phyloP scores from a whole-genome alignment of 176 grass and related monocot genomes.

The Eleusine indica region DNA sequence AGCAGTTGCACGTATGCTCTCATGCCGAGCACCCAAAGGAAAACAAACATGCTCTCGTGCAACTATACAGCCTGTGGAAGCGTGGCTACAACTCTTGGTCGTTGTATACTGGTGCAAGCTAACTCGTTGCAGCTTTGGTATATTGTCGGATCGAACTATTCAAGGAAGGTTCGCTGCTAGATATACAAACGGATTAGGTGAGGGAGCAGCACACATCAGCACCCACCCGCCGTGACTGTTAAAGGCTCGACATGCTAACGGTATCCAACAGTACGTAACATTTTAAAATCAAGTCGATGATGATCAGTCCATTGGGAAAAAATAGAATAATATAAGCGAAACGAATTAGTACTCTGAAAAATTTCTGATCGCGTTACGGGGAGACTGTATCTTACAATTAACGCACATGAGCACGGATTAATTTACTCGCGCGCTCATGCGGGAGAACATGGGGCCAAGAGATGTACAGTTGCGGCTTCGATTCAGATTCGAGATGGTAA shows the following conservation, averaged over 20 bases:
- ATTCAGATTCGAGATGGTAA: conserved; percentile 4
- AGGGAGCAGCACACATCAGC: conserved; percentile 25
- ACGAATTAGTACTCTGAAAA: neutral
- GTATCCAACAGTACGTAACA: conserved; percentile 18
- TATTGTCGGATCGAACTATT: neutral
- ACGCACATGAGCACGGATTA: conserved; percentile 49
- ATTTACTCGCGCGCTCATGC: conserved; percentile 43
- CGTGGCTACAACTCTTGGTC: conserved; percentile 23
- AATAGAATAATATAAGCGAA: neutral
- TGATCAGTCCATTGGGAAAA: neutral
- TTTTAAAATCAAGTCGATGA: neutral
- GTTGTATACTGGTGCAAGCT: conserved; percentile 1
- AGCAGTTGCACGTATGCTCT: conserved; percentile 22
- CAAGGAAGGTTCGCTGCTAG: conserved; percentile 30
- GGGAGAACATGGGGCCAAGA: conserved; percentile 42
- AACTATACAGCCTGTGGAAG: conserved; percentile 18
- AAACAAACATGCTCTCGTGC: conserved; percentile 22
- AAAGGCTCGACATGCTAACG: conserved; percentile 44
- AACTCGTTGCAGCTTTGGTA: neutral
- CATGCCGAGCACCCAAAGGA: conserved; percentile 19
- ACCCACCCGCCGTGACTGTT: neutral
- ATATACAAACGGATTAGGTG: neutral
- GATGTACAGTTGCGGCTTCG: conserved; percentile 44
- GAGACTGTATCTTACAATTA: conserved; percentile 27
- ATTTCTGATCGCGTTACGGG: neutral